Base-by-base conservation (phyloP, 106 monocot species). In the Acorus calamus region DNA sequence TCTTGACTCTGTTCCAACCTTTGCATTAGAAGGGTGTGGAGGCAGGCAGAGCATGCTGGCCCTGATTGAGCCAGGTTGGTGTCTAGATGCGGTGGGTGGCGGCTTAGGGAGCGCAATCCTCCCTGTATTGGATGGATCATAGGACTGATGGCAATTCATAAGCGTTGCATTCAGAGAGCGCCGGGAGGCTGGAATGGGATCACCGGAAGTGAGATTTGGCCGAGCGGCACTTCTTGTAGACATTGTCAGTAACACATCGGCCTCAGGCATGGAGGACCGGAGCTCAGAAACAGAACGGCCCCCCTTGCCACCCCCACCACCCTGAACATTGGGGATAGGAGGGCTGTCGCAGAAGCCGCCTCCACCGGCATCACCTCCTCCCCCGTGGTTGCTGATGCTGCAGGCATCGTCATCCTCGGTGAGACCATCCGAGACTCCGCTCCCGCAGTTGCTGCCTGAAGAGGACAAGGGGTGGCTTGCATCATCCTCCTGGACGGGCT, bases 111-210 rank as follows among this genome's bases (percentile, higher is more conserved):
- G 28, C 1, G 28, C 28, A 28, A 28, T 69, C 44, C 58, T 62
- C 3, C 57, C 50, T 12, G 60, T 55, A 47, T 56, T 60, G 10
- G 5, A 52, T 3, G 54, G 46, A 57, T 52, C 57, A 11, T 44
- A 54, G 5, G 6, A 5, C 6, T 60, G 72, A n/a, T 81, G 84
- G 59, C 74, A 77, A 46, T 59, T 70, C 13, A 80, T 77, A 28
- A 86, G 49, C 4, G 79, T 81, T n/a, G 79, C 71, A 63, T 78
- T 92, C 63, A 85, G 64, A 4, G 98, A 92, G 3, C 85, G 77
- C 28, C 76, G 54, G 59, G 76, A 70, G 42, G 51, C 52, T 53
- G 70, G 70, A 52, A 50, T 47, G 0, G 71, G 61, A 53, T 70
- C 63, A n/a, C 63, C 57, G 3, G 52, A 61, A 6, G 7, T 43